These are phyloP conservation scores for Mikania micrantha DNA, from an alignment of 129 eudicot genomes.

Conservation along the genomic window DNA sequence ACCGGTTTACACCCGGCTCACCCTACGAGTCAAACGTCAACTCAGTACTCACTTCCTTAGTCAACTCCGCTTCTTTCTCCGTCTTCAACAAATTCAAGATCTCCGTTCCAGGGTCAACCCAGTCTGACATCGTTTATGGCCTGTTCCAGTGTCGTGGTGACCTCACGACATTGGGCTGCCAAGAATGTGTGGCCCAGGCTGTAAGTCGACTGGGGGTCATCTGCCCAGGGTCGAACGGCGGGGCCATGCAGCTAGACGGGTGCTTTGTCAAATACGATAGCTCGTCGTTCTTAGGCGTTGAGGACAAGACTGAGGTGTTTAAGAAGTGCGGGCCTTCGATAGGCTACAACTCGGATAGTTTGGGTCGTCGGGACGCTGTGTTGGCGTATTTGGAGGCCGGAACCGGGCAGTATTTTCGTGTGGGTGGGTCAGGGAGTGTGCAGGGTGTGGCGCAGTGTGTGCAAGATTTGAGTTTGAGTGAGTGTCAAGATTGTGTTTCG, in stretches of 20 bases:
- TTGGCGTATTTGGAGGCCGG: slow-evolving; percentile 40
- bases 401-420: slow-evolving; percentile 55
- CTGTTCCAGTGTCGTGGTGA: slow-evolving; percentile 79
- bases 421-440: slow-evolving; percentile 63
- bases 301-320: slow-evolving; percentile 56
- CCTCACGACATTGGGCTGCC: slow-evolving; percentile 42
- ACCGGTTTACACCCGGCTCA: slow-evolving; percentile 38
- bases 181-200: slow-evolving; percentile 49
- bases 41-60: slow-evolving; percentile 64
- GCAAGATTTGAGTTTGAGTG: slow-evolving; percentile 58
- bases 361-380: slow-evolving; percentile 45
- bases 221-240: slow-evolving; percentile 59
- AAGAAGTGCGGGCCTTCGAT: slow-evolving; percentile 60
- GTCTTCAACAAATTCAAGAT: slow-evolving; percentile 59
- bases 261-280: slow-evolving; percentile 65
- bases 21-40: slow-evolving; percentile 64
- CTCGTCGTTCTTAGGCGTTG: slow-evolving; percentile 49
- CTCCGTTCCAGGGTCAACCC: slow-evolving; percentile 62
- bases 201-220: slow-evolving; percentile 56
- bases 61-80: slow-evolving; percentile 61
- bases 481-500: slow-evolving; percentile 76
- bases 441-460: slow-evolving; percentile 79
- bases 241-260: slow-evolving; percentile 67
- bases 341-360: slow-evolving; percentile 42
- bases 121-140: slow-evolving; percentile 57